Evolutionary conservation across 148 eudicot genomes (phyloP), one percentile per base, ranked within the genome.

Genomic region (Rhododendron ovatum): DNA sequence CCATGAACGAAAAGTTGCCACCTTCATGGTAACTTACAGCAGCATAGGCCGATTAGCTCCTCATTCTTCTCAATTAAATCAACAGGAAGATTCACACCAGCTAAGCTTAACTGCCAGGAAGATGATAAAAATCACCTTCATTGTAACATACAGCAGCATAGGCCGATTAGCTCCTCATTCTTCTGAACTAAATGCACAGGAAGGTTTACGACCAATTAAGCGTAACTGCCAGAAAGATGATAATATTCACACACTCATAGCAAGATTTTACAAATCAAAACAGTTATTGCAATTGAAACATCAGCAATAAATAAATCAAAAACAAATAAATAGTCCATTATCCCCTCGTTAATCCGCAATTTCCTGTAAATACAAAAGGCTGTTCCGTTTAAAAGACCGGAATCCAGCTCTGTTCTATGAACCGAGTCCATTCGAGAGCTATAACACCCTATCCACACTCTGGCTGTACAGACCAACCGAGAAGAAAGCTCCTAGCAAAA

Each of bases 371-470:
- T 86, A 90, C 89, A 86, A 86, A 92, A 88, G 91, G 93, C 92
- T 86, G 92, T 84, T 89, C 98, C 95, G 90, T 90, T 86, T 59
- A 91, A 94, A 94, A 94, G 82, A 88, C 92, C 91, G 91, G 92
- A 88, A 88, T 84, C 86, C 89, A 86, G 94, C 98, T 90, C 90
- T 89, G 81, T 55, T 48, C 86, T 79, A 65, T 86, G 51, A 51
- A 87, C 75, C 39, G 73, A 59, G 85, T 83, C 76, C 85, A 86
- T 78, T 65, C 51, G 80, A 73, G 59, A 86, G 76, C 88, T 59
- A 83, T 18, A 57, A 74, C 76, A 73, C 84, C 92, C 91, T 85
- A 88, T 85, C 80, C 71, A 51, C 87, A 82, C 59, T 45, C 41
- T 48, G 89, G 50, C 86, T 90, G 87, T 91, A 91, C 92, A 91